phyloP scores from a whole-genome alignment of 1,284 basidiomycete genomes.

The Rhodofomes roseus region DNA sequence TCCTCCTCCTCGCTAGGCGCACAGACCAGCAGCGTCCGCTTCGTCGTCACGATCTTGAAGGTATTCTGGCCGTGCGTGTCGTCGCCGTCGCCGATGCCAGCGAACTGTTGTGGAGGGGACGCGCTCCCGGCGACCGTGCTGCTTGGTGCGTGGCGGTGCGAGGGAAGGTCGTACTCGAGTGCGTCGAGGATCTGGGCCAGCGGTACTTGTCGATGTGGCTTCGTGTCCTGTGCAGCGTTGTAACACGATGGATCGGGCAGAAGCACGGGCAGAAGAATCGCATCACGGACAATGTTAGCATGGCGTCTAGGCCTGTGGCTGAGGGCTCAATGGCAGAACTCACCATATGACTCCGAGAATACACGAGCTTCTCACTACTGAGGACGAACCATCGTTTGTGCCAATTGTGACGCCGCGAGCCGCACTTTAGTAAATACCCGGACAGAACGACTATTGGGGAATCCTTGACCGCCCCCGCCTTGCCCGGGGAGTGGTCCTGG shows the following conservation, averaged over 20 bases:
- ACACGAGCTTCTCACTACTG: constrained; percentile 77
- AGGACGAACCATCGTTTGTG: constrained; percentile 92
- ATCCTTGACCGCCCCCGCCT: constrained; percentile 40
- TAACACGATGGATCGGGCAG: constrained; percentile 3
- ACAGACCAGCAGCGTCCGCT: constrained; percentile 84
- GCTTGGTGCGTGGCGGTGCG: constrained; percentile 27
- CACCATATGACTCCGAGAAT: constrained; percentile 89
- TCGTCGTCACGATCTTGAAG: constrained; percentile 97
- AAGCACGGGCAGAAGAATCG: neutral
- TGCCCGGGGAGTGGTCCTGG: constrained; percentile 12
- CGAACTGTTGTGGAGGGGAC: constrained; percentile 28
- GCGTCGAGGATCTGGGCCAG: constrained; percentile 89
- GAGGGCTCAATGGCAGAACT: constrained; percentile 18
- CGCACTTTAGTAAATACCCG: constrained; percentile 97
- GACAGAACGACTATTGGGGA: constrained; percentile 73
- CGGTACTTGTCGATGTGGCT: constrained; percentile 83
- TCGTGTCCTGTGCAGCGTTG: constrained; percentile 63
- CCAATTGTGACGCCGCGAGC: constrained; percentile 91
- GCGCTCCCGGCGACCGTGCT: constrained; percentile 31
- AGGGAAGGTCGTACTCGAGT: constrained; percentile 75
- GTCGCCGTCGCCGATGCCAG: constrained; percentile 36
- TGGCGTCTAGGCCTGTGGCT: neutral
- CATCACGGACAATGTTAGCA: constrained; percentile 1
- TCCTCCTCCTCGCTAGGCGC: constrained; percentile 98
- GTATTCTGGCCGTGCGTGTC: constrained; percentile 53